Evolutionary conservation across 2,329 filamentous ascomycete species (phyloP).

Genomic region (Aspergillus latus): DNA sequence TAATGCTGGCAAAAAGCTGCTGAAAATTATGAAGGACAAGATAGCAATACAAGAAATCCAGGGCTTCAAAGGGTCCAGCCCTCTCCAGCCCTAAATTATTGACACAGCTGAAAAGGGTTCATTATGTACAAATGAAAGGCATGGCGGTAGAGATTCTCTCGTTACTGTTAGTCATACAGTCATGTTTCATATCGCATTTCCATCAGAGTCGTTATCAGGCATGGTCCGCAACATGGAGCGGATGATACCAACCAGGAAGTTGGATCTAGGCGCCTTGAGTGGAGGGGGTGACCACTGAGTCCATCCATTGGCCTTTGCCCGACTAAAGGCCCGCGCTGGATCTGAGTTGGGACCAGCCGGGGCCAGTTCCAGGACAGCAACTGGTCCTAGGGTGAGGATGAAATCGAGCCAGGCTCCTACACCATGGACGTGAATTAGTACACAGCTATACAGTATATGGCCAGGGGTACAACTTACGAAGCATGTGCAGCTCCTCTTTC

Average conservation of each 20-base stretch:
- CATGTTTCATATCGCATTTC: too few species aligned
- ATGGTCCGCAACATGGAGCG: background rate
- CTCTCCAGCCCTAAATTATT: too few species aligned
- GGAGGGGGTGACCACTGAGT: slow-evolving; percentile 7
- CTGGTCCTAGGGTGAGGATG: slow-evolving; percentile 4
- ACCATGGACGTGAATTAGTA: background rate
- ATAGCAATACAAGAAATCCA: too few species aligned
- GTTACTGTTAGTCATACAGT: too few species aligned
- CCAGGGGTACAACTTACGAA: background rate
- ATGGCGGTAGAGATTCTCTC: too few species aligned
- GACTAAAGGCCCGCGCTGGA: slow-evolving; percentile 5
- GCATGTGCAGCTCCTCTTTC: background rate
- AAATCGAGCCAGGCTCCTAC: slow-evolving; percentile 10
- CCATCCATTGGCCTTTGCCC: slow-evolving; percentile 9
- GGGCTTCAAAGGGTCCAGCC: too few species aligned
- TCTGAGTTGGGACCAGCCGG: slow-evolving; percentile 8
- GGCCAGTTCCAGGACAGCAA: slow-evolving; percentile 9
- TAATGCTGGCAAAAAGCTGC: too few species aligned
- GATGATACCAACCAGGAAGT: background rate
- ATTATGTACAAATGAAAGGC: too few species aligned
- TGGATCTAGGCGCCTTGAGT: background rate
- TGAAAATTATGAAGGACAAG: too few species aligned
- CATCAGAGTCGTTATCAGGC: background rate
- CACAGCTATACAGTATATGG: background rate
- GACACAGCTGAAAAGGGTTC: too few species aligned